Percentiles rank a stretch among this genome's conserved stretches.
Conservation (phyloP, 805 yeast species). For the Cyberlindnera suaveolens region DNA sequence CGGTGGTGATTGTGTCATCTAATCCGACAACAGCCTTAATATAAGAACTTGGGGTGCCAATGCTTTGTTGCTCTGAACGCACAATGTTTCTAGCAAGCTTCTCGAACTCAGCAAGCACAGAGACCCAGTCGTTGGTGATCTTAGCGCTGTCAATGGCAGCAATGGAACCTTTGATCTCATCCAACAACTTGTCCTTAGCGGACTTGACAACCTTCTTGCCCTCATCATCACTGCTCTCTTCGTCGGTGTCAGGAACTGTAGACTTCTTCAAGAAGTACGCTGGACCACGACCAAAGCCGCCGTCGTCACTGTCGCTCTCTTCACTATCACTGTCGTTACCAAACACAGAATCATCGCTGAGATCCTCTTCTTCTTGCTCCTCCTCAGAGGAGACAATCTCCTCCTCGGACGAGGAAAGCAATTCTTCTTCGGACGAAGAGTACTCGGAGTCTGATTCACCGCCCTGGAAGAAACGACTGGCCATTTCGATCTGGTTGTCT, state of each 20-base stretch:
- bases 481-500: conserved; percentile 42
- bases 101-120: conserved; percentile 72
- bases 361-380: conserved; percentile 23
- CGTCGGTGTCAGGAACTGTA: conserved; percentile 34
- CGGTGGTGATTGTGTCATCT: conserved; percentile 58
- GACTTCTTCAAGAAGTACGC: conserved; percentile 37
- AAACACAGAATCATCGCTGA: conserved; percentile 29
- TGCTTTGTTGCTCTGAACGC: conserved; percentile 71
- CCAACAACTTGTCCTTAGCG: conserved; percentile 87
- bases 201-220: conserved; percentile 84
- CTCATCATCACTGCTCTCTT: conserved; percentile 55
- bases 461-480: conserved; percentile 75
- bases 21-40: conserved; percentile 64
- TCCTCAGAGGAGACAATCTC: conserved; percentile 22
- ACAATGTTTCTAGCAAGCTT: conserved; percentile 59
- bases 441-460: conserved; percentile 38
- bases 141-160: conserved; percentile 64
- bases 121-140: conserved; percentile 72
- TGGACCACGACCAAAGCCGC: conserved; percentile 37
- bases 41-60: conserved; percentile 65
- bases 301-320: conserved; percentile 38
- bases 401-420: conserved; percentile 36
- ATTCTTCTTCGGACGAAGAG: conserved; percentile 39
- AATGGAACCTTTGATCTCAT: conserved; percentile 68
- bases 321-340: conserved; percentile 32